Base-by-base conservation (phyloP, 179 eudicot genomes). In the Spergularia azorica region DNA sequence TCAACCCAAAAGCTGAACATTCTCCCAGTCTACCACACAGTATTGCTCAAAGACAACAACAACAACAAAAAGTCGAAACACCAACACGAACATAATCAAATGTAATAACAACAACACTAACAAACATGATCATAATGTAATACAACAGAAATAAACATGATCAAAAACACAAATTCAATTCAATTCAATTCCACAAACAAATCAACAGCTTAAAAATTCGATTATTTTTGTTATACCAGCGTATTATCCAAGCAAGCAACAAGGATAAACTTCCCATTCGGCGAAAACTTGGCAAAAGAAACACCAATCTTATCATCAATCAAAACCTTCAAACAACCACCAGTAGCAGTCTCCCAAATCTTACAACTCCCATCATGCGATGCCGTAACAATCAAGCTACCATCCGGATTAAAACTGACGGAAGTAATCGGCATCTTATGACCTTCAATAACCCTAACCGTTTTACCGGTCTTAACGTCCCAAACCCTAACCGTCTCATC, bases 261-360 rank as follows among this genome's bases (percentile, higher is more conserved):
- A 4, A 96, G 99, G 59, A 96, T 90, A 70, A 91, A 91, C 86
- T 90, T 96, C 3, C 99, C 98, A 76, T 96, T 96, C 1, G 99
- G 99, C 16, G 99, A 96, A 65, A 96, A 94, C 87, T 90, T 91
- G 0, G 95, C 86, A 71, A 91, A 95, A 6, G 95, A 89, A 59
- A 95, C 98, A 0, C 88, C 92, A 12, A 89, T 82, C 9, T 71
- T 89, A 81, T 86, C 97, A 75, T 91, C 95, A 76, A 93, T 85
- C 70, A 93, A 78, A 21, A 88, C 88, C 88, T 88, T 95, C 83
- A 89, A 82, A 63, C 83, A 79, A 2, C 67, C 63, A n/a, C 97
- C 97, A 1, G 75, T 84, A 0, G 70, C 88, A 5, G 91, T 62
- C 67, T 88, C 99, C 99, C 99, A 95, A 65, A 95, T 90, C 89